phyloP scores from a whole-genome alignment of 106 monocot species.

The Allium fistulosum region DNA sequence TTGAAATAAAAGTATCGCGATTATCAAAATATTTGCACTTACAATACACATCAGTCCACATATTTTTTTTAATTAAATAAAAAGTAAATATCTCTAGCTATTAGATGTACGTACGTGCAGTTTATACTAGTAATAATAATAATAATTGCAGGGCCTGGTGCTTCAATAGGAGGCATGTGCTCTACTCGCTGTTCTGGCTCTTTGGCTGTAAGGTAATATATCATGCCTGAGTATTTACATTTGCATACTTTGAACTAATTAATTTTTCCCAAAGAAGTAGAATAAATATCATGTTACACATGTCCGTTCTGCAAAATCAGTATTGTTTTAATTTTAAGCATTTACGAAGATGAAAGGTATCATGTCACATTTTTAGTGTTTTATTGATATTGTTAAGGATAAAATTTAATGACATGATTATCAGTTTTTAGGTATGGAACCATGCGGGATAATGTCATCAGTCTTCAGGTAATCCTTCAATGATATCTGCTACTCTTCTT shows the following conservation, averaged over 20 bases:
- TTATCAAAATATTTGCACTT: no score
- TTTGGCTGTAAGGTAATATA: conserved; percentile 87
- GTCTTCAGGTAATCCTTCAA: conserved; percentile 45
- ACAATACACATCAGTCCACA: no score
- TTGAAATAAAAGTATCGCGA: no score
- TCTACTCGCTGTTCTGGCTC: conserved; percentile 98
- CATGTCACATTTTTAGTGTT: no score
- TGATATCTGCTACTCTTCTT: neutral
- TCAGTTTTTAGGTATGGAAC: conserved; percentile 92
- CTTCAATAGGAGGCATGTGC: conserved; percentile 98
- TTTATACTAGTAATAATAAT: no score
- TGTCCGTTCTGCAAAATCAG: neutral
- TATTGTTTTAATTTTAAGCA: neutral
- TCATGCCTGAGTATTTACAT: neutral
- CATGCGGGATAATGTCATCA: conserved; percentile 98
- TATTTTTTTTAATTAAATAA: no score
- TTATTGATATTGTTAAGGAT: no score
- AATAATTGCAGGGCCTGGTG: conserved; percentile 67
- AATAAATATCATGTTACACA: no score
- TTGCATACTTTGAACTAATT: neutral
- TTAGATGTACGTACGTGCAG: no score
- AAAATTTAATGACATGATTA: conserved; percentile 25
- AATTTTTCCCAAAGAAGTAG: no score
- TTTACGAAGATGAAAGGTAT: neutral
- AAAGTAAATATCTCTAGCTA: no score